Percentiles rank a stretch among this genome's conserved stretches.
These are phyloP conservation scores for Suillus decipiens DNA, from an alignment of 768 basidiomycete genomes.

Conservation along the genomic window DNA sequence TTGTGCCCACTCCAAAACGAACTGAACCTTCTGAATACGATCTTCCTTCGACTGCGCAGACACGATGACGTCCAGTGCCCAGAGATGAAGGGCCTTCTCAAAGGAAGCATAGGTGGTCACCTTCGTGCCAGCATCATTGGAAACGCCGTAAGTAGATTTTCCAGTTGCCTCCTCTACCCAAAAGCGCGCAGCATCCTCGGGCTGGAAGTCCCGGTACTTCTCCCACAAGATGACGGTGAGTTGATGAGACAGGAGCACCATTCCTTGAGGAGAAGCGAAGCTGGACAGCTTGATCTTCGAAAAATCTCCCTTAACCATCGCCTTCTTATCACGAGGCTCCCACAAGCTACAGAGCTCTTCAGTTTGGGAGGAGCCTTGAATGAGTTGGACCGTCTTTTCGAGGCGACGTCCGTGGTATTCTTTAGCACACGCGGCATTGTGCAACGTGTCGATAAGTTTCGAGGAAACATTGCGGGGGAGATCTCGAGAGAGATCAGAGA, in stretches of 20 bases:
- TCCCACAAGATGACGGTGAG: slow-evolving; percentile 41
- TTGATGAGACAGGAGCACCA: slow-evolving; percentile 48
- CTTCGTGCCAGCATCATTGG: slow-evolving; percentile 28
- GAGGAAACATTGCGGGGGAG: slow-evolving; percentile 32
- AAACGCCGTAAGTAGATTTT: slow-evolving; percentile 15
- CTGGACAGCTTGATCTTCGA: slow-evolving; percentile 30
- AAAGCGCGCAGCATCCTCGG: slow-evolving; percentile 43
- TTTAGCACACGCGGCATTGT: slow-evolving; percentile 26
- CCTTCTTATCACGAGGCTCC: slow-evolving; percentile 29
- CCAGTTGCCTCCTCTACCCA: slow-evolving; percentile 35
- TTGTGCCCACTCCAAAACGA: slow-evolving; percentile 48
- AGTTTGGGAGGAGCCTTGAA: slow-evolving; percentile 21
- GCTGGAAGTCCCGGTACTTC: slow-evolving; percentile 41
- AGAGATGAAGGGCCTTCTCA: slow-evolving; percentile 40
- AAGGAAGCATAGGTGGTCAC: slow-evolving; percentile 35
- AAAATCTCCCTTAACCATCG: slow-evolving; percentile 31
- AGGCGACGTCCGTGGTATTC: slow-evolving; percentile 27
- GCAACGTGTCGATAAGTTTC: slow-evolving; percentile 32
- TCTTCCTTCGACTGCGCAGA: slow-evolving; percentile 22
- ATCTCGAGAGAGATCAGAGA: slow-evolving; percentile 31
- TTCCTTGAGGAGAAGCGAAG: slow-evolving; percentile 39
- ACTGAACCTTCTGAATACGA: slow-evolving; percentile 34
- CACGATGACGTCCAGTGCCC: slow-evolving; percentile 41
- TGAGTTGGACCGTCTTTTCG: slow-evolving; percentile 27
- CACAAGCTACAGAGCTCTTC: slow-evolving; percentile 24